These are phyloP conservation scores for Cytospora mali DNA, from an alignment of 2,329 filamentous ascomycete species.

Conservation along the genomic window DNA sequence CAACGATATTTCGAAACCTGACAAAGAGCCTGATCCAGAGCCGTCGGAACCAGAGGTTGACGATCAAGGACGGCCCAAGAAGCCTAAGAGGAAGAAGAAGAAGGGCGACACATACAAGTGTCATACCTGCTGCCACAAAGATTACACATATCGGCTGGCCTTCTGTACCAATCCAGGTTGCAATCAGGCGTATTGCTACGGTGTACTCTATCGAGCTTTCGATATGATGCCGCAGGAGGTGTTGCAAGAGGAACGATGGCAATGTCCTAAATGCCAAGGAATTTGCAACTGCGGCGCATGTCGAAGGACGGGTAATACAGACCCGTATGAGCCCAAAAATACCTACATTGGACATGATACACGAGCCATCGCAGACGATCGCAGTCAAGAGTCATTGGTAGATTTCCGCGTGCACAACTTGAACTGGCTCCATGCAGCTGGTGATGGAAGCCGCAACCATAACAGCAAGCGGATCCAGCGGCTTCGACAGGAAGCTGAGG, in stretches of 20 bases:
- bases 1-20: conserved; percentile 74
- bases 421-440: conserved; percentile 70
- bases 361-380: conserved; percentile 82
- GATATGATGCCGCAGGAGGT: conserved; percentile 84
- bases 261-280: conserved; percentile 81
- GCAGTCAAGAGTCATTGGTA: conserved; percentile 87
- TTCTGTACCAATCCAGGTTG: conserved; percentile 74
- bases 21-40: conserved; percentile 51
- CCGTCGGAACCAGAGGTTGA: conserved; percentile 58
- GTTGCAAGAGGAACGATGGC: conserved; percentile 81
- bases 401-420: conserved; percentile 91
- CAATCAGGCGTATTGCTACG: conserved; percentile 82
- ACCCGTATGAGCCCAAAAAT: conserved; percentile 82
- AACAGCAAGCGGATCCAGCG: conserved; percentile 60
- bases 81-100: conserved; percentile 57
- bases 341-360: conserved; percentile 92
- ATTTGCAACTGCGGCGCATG: conserved; percentile 89
- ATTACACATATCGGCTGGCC: conserved; percentile 83
- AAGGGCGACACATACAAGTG: conserved; percentile 63
- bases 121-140: conserved; percentile 80
- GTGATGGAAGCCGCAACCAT: conserved; percentile 60
- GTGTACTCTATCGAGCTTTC: conserved; percentile 88
- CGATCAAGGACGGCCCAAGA: conserved; percentile 65
- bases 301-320: conserved; percentile 65
- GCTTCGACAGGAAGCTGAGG: conserved; percentile 58